Evolutionary conservation across 345 rosid genomes (phyloP).

Genomic region (Cardamine occulta): DNA sequence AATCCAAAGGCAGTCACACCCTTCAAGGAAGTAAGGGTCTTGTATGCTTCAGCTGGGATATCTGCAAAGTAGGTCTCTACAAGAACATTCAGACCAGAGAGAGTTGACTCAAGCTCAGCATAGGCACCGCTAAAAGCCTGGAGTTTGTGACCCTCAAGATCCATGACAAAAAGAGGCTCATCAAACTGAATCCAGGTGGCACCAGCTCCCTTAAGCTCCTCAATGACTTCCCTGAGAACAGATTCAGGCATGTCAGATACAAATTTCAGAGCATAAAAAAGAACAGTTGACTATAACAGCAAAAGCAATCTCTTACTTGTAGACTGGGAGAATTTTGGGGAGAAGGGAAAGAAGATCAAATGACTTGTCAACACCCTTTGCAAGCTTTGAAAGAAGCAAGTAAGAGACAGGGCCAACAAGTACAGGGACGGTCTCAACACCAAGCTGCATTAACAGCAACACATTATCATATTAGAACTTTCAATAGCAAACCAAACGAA

Average conservation of each 20-base stretch:
- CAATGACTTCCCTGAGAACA: constrained; percentile 74
- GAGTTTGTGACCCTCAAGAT: constrained; percentile 84
- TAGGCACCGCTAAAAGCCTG: constrained; percentile 83
- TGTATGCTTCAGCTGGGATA: constrained; percentile 78
- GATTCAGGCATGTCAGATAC: constrained; percentile 37
- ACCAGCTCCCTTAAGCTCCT: constrained; percentile 95
- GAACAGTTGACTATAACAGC: background rate
- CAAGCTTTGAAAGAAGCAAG: constrained; percentile 91
- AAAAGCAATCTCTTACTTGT: constrained; percentile 62
- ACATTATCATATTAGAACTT: constrained; percentile 23
- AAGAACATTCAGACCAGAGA: constrained; percentile 81
- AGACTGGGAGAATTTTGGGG: constrained; percentile 78
- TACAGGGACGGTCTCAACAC: constrained; percentile 87
- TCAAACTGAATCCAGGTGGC: constrained; percentile 96
- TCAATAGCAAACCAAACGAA: background rate
- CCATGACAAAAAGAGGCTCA: constrained; percentile 90
- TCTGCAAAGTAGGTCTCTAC: constrained; percentile 97
- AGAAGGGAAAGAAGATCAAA: constrained; percentile 90
- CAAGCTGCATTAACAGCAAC: constrained; percentile 62
- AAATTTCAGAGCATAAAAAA: background rate
- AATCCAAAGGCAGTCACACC: constrained; percentile 84
- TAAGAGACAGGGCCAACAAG: constrained; percentile 94
- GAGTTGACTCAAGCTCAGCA: constrained; percentile 73
- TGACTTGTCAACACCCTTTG: constrained; percentile 87
- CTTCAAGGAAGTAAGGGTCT: constrained; percentile 80